Evolutionary conservation across 2,329 filamentous ascomycete species (phyloP), one percentile per base, ranked within the genome.

Genomic region (Exserohilum rostratum): DNA sequence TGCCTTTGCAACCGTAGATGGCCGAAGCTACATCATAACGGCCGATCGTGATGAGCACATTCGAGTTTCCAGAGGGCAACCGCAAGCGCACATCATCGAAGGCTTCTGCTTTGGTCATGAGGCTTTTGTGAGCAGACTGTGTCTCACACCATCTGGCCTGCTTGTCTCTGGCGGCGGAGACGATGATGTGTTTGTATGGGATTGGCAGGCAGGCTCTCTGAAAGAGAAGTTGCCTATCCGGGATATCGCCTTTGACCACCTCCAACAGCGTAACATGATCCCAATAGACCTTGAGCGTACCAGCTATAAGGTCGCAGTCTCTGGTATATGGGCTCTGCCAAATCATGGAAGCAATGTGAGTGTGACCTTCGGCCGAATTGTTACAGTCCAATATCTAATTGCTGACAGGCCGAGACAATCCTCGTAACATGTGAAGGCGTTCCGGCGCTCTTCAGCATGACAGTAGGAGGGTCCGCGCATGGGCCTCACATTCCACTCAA

Each of bases 151-250:
- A 20, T 80, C 81, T 3, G 81, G 86, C n/a, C 64, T 89, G 1
- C 82, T 99, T 27, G 77, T 98, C 29, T 96, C 92, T 5, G 95
- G 91, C 9, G 93, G 93, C 44, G 95, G 93, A 3, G 93, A 98
- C 66, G 81, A 88, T 54, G 83, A 88, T 60, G 69, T 99, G 9
- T 85, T 89, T 57, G 79, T 93, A 0, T 99, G 93, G 93, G 82
- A 93, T 59, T 99, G 93, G 93, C 76, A 78, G 37, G 76, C 75
- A 0, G 83, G 82, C 13, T 75, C 71, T 15, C 69, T 90, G 22
- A 68, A 87, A 0, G 79, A 82, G 20, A 85, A 80, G 64, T 73
- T 83, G 2, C 81, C 84, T 45, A 65, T 76, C 25, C 61, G 65
- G 33, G 66, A 70, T 38, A 51, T 61, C 15, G 65, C 67, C 15